Conservation (phyloP, 257 asterid species). For the Gardenia jasminoides region DNA sequence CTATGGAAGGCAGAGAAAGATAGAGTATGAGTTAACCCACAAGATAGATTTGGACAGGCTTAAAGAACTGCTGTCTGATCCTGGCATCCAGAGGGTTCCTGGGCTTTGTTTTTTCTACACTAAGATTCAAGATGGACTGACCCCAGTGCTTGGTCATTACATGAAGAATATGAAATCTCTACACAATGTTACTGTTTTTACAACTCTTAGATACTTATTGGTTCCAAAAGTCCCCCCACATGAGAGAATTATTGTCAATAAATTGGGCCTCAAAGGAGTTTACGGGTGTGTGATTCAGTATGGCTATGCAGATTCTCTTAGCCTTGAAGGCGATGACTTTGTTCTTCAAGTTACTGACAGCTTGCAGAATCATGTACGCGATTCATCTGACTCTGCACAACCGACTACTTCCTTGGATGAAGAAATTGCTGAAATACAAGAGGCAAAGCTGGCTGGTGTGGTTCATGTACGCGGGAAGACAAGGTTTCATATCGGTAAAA, state of each 20-base stretch:
- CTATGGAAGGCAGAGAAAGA: slow-evolving; percentile 37
- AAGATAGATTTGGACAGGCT: slow-evolving; percentile 29
- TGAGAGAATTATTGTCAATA: slow-evolving; percentile 27
- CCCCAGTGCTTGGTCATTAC: slow-evolving; percentile 38
- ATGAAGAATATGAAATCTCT: slow-evolving; percentile 32
- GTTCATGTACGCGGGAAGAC: slow-evolving; percentile 40
- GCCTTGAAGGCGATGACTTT: slow-evolving; percentile 27
- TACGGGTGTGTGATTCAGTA: slow-evolving; percentile 32
- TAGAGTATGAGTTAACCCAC: slow-evolving; percentile 30
- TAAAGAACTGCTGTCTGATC: slow-evolving; percentile 24
- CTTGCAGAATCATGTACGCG: slow-evolving; percentile 17
- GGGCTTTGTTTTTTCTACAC: slow-evolving; percentile 39
- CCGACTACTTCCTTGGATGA: slow-evolving; percentile 1
- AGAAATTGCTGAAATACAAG: slow-evolving; percentile 28
- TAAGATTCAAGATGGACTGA: slow-evolving; percentile 38
- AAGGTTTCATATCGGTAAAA: slow-evolving; percentile 32
- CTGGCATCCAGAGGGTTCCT: slow-evolving; percentile 37
- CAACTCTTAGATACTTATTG: slow-evolving; percentile 29
- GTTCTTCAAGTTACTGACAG: slow-evolving; percentile 25
- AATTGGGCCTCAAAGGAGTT: slow-evolving; percentile 28
- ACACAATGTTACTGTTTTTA: slow-evolving; percentile 32
- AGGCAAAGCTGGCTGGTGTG: slow-evolving; percentile 35
- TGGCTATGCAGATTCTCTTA: slow-evolving; percentile 36
- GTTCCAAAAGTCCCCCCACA: slow-evolving; percentile 32
- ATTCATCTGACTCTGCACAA: slow-evolving; percentile 7